Conservation (phyloP, 352 stramenopile genomes). For the Pseudoperonospora humuli region DNA sequence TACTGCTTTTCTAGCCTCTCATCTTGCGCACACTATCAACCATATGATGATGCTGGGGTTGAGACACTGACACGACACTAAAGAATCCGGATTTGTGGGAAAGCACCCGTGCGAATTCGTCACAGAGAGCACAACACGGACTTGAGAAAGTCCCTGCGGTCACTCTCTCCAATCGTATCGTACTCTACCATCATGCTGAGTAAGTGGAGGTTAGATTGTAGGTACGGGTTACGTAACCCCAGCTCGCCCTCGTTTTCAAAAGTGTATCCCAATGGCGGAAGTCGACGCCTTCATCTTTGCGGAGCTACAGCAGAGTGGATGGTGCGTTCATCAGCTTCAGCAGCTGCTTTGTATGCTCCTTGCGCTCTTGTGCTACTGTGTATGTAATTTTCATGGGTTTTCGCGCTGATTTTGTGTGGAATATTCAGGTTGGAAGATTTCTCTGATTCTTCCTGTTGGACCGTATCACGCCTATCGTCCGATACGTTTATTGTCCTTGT, state of each 20-base stretch:
- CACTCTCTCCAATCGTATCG: too few relatives aligned
- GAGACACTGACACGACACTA: too few relatives aligned
- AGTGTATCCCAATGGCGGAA: constrained; percentile 27
- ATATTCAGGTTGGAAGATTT: constrained; percentile 14
- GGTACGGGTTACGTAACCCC: too few relatives aligned
- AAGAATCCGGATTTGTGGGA: too few relatives aligned
- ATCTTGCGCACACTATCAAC: too few relatives aligned
- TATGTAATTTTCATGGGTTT: background rate
- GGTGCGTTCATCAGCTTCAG: constrained; percentile 13
- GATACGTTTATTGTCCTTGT: constrained; percentile 42
- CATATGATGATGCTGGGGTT: too few relatives aligned
- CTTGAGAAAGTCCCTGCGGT: too few relatives aligned
- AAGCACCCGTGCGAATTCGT: too few relatives aligned
- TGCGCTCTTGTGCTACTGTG: background rate
- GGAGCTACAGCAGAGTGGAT: constrained; percentile 43
- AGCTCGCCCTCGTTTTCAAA: constrained; percentile 1
- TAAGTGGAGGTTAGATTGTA: too few relatives aligned
- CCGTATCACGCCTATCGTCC: constrained; percentile 30
- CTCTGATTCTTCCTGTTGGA: constrained; percentile 3
- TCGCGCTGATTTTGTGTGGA: background rate
- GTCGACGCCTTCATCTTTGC: constrained; percentile 37
- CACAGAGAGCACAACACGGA: too few relatives aligned
- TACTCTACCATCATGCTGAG: too few relatives aligned
- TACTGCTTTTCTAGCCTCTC: too few relatives aligned
- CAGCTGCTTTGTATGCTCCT: background rate